Evolutionary conservation across 192 early-diverging fungal species (phyloP).

Genomic region (Mortierella alpina): DNA sequence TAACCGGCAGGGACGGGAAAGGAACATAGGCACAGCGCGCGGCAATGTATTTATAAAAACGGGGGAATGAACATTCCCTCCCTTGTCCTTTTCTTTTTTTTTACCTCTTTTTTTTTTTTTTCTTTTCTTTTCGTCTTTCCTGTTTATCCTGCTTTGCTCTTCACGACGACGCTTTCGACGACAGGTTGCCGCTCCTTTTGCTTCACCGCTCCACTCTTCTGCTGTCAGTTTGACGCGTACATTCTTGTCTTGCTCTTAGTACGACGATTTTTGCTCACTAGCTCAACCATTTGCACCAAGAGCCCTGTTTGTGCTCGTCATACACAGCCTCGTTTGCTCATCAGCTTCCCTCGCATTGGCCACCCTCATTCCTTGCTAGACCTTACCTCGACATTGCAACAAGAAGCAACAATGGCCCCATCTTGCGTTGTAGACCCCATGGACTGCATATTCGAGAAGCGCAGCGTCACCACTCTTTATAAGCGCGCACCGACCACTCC

Average conservation of each 20-base stretch:
- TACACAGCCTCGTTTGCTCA: too few relatives aligned
- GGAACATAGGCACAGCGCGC: background rate
- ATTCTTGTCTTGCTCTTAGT: background rate
- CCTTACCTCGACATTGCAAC: background rate
- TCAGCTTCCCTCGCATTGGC: background rate
- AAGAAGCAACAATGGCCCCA: conserved; percentile 16
- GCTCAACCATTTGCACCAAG: background rate
- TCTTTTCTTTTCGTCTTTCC: conserved; percentile 1
- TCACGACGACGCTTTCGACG: conserved; percentile 12
- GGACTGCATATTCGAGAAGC: conserved; percentile 30
- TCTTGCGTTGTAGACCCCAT: conserved; percentile 35
- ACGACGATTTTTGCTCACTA: background rate
- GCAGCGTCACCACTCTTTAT: background rate
- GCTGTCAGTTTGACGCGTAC: background rate
- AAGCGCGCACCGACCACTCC: conserved; percentile 32
- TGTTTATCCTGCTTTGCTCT: background rate
- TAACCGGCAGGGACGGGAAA: background rate
- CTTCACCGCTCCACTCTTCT: background rate
- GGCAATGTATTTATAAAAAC: conserved; percentile 4
- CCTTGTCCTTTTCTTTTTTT: conserved; percentile 7
- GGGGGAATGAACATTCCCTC: background rate
- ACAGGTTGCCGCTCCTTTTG: background rate
- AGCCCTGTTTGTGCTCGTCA: too few relatives aligned
- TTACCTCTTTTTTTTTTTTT: background rate
- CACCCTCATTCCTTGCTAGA: background rate